Percentiles rank a stretch among this genome's conserved stretches.
phyloP scores from a whole-genome alignment of 257 asterid species.

The Vinca minor region DNA sequence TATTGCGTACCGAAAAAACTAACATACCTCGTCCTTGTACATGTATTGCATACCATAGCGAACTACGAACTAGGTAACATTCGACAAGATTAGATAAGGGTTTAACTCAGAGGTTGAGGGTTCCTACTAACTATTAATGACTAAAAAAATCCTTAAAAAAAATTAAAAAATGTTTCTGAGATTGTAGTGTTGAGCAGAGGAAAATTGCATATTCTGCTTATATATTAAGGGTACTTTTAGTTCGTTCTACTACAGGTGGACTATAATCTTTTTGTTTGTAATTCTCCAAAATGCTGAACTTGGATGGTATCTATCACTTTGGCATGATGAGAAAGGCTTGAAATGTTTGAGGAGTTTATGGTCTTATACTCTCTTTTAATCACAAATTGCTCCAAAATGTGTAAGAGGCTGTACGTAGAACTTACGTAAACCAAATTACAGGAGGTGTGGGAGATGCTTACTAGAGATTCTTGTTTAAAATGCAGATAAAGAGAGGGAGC shows the following conservation, averaged over 20 bases:
- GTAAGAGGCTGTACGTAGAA: not conserved
- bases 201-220: not conserved
- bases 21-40: too few relatives aligned
- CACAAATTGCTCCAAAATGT: not conserved
- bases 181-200: not conserved
- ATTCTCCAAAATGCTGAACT: not conserved
- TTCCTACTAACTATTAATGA: not conserved
- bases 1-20: too few relatives aligned
- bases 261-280: not conserved
- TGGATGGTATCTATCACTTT: conserved; percentile 4
- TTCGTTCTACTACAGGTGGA: not conserved
- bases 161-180: not conserved
- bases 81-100: not conserved
- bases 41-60: too few relatives aligned
- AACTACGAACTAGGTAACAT: too few relatives aligned
- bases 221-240: not conserved
- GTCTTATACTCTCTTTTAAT: not conserved
- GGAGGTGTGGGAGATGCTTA: conserved; percentile 3
- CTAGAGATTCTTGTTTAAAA: conserved; percentile 13
- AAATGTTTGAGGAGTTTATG: not conserved
- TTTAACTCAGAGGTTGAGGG: too few relatives aligned
- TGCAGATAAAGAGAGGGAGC: conserved; percentile 75
- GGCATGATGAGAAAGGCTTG: not conserved
- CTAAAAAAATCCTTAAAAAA: not conserved
- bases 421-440: not conserved